Percentiles rank a stretch among this genome's conserved stretches.
Evolutionary conservation across 257 asterid species (phyloP).

Genomic region (Solanum piurae): DNA sequence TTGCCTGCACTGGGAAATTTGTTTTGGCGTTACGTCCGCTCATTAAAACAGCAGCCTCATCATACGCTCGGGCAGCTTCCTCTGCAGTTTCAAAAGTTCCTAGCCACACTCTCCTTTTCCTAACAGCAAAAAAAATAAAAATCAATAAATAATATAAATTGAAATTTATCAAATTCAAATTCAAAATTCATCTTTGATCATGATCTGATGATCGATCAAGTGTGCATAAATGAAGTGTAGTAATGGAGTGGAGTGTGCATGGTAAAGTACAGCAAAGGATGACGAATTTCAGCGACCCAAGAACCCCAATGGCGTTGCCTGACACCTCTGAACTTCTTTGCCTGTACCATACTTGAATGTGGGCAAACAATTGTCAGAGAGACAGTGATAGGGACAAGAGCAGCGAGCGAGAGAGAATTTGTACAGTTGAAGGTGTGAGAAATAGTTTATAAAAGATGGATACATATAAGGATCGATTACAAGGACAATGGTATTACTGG

Average conservation of each 20-base stretch:
- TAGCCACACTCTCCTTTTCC: slow-evolving; percentile 58
- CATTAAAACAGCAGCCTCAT: slow-evolving; percentile 47
- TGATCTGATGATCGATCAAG: neutral
- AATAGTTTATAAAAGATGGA: neutral
- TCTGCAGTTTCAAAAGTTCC: slow-evolving; percentile 56
- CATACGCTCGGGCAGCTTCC: slow-evolving; percentile 51
- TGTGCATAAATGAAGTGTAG: neutral
- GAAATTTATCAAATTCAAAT: neutral
- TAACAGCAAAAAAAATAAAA: neutral
- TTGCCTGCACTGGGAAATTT: slow-evolving; percentile 26
- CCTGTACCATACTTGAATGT: slow-evolving; percentile 24
- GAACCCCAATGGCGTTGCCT: slow-evolving; percentile 70
- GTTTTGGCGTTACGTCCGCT: slow-evolving; percentile 55
- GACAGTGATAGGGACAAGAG: neutral
- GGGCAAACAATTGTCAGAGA: slow-evolving; percentile 2
- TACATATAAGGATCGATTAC: neutral
- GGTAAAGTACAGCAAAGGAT: slow-evolving; percentile 32
- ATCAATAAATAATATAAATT: neutral
- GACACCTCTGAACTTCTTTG: slow-evolving; percentile 61
- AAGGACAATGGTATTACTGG: neutral
- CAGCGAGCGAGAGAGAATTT: neutral
- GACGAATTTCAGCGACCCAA: slow-evolving; percentile 67
- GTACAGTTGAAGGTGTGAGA: neutral
- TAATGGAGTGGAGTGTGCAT: neutral
- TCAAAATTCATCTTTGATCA: neutral